A percentile compares a stretch with the other conserved stretches of the same genome.
Conservation (phyloP, 345 rosid species). For the Eucalyptus rudis region DNA sequence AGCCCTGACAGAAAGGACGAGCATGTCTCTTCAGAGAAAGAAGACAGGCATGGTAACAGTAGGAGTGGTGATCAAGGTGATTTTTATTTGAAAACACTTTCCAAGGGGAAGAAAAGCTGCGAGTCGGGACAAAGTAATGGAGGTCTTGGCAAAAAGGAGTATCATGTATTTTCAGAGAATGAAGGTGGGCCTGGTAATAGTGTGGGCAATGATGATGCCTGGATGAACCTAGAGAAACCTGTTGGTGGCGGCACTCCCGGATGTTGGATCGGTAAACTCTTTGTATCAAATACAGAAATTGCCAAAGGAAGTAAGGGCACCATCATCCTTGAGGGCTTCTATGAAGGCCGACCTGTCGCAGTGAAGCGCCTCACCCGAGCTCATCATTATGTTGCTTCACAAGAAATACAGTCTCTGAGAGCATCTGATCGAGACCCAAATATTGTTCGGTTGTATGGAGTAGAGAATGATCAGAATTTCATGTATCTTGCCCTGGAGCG, state of each 20-base stretch:
- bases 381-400: constrained; percentile 75
- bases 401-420: constrained; percentile 84
- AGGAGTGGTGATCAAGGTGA: not conserved
- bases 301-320: constrained; percentile 94
- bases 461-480: constrained; percentile 83
- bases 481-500: constrained; percentile 85
- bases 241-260: constrained; percentile 32
- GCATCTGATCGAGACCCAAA: constrained; percentile 83
- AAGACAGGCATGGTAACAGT: not conserved
- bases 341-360: constrained; percentile 82
- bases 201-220: constrained; percentile 10
- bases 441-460: constrained; percentile 86
- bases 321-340: constrained; percentile 70
- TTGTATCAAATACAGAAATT: constrained; percentile 57
- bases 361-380: constrained; percentile 84
- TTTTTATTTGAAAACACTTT: not conserved
- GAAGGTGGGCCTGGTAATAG: constrained; percentile 11
- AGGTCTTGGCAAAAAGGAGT: constrained; percentile 15
- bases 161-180: constrained; percentile 4
- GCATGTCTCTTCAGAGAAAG: not conserved
- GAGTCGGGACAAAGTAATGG: not conserved
- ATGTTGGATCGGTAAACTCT: constrained; percentile 59
- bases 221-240: constrained; percentile 2
- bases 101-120: not conserved
- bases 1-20: not conserved